Base-by-base conservation (phyloP, 768 basidiomycete genomes). In the Gautieria morchelliformis region DNA sequence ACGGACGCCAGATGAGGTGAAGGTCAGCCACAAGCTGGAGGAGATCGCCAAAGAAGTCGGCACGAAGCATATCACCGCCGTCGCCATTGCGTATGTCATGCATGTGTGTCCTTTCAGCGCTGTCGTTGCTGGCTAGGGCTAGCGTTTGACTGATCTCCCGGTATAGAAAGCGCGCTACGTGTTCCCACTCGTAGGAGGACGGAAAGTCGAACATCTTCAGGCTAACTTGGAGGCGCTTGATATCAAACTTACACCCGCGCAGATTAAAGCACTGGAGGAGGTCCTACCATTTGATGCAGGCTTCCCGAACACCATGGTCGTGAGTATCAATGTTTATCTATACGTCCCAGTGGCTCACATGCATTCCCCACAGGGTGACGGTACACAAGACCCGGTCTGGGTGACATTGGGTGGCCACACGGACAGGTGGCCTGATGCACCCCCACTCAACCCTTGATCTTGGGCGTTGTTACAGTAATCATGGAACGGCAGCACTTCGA, bases 21-120 rank as follows among this genome's bases (percentile, higher is more conserved):
- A 41, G n/a, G 40, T 41, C 40, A 73, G 74, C 64, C 72, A 54
- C 68, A 72, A 2, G 70, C 63, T 4, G 12, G 14, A 41, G n/a
- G 40, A 41, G n/a, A 41, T 41, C 40, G 40, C 40, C 3, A 41
- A 41, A n/a, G n/a, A 41, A 14, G 14, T 14, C 2, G 40, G 40
- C 12, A 4, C 40, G 9, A 14, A 12, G n/a, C 40, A 41, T 41
- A 52, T 52, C 33, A 52, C 50, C 14, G 19, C 56, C 24, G 51
- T 58, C 10, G 56, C 56, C 32, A 58, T 58, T 35, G 56, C 56
- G 35, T 58, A 58, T 33, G 47, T 58, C 19, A 48, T 58, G 33
- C 56, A 58, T 3, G 56, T n/a, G 9, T 41, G 40, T 41, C 40
- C 14, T 3, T 41, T 41, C 40, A 41, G 3, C n/a, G 2, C 12